Evolutionary conservation across 352 stramenopile species (phyloP).

Genomic region (Elongisporangium prolatum): DNA sequence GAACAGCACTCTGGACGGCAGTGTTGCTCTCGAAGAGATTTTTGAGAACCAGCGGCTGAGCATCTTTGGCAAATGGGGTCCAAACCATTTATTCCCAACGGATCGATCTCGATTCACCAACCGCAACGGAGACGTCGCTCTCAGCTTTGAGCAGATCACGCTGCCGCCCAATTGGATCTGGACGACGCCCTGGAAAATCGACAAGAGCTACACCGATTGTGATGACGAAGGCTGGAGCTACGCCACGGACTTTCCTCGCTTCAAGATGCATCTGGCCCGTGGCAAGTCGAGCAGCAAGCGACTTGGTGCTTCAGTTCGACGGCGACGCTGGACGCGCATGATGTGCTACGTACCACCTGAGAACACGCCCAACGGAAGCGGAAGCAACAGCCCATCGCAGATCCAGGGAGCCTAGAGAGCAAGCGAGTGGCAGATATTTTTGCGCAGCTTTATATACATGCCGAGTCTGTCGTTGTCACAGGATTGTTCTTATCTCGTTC

Average conservation of each 20-base stretch:
- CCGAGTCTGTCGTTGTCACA: neutral
- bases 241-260: constrained; percentile 79
- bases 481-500: neutral
- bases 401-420: neutral
- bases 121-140: constrained; percentile 64
- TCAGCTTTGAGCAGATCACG: constrained; percentile 77
- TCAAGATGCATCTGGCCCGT: constrained; percentile 75
- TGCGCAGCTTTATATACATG: neutral
- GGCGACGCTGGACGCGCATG: constrained; percentile 82
- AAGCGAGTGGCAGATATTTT: neutral
- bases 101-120: constrained; percentile 80
- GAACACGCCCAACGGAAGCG: constrained; percentile 8
- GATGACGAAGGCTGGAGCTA: constrained; percentile 88
- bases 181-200: constrained; percentile 82
- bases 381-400: constrained; percentile 1
- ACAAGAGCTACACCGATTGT: constrained; percentile 87
- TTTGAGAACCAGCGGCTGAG: constrained; percentile 87
- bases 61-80: constrained; percentile 86
- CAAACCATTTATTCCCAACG: constrained; percentile 78
- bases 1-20: constrained; percentile 68
- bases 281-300: constrained; percentile 79
- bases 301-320: constrained; percentile 63
- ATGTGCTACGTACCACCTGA: constrained; percentile 74
- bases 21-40: constrained; percentile 80
- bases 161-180: constrained; percentile 77